Conservation (phyloP, 2,329 filamentous ascomycete species). For the Talaromyces marneffei region DNA sequence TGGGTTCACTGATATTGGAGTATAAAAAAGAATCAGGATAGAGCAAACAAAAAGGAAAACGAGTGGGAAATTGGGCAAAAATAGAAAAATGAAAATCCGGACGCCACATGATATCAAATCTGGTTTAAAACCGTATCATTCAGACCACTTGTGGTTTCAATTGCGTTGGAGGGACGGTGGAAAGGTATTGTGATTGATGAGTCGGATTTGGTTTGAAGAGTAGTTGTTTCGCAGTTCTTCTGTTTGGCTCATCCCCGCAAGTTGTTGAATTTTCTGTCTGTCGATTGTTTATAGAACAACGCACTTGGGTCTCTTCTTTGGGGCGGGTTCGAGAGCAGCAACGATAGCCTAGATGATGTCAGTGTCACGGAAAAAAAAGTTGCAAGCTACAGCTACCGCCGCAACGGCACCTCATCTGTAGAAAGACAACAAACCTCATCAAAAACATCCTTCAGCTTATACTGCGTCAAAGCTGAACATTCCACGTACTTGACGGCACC, state of each 20-base stretch:
- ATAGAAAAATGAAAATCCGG: slow-evolving; percentile 1
- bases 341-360: slow-evolving; percentile 71
- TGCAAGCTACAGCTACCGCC: not conserved
- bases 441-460: slow-evolving; percentile 98
- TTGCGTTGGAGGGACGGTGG: not conserved
- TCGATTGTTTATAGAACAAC: slow-evolving; percentile 56
- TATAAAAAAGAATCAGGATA: not conserved
- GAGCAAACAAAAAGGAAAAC: not conserved
- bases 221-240: not conserved
- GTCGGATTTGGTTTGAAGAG: not conserved
- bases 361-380: slow-evolving; percentile 9
- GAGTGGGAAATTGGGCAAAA: not conserved
- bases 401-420: too few relatives aligned
- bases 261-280: not conserved
- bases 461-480: slow-evolving; percentile 96
- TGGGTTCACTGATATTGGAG: slow-evolving; percentile 2
- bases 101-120: slow-evolving; percentile 17
- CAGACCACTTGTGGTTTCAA: not conserved
- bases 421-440: slow-evolving; percentile 67
- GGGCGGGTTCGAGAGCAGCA: slow-evolving; percentile 80
- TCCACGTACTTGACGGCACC: slow-evolving; percentile 98
- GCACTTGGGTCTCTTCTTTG: slow-evolving; percentile 74
- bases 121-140: slow-evolving; percentile 1
- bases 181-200: not conserved
- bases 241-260: not conserved